Percentiles rank a stretch among this genome's conserved stretches.
Conservation (phyloP, 192 early-diverging fungal genomes). For the Phlyctochytrium arcticum region DNA sequence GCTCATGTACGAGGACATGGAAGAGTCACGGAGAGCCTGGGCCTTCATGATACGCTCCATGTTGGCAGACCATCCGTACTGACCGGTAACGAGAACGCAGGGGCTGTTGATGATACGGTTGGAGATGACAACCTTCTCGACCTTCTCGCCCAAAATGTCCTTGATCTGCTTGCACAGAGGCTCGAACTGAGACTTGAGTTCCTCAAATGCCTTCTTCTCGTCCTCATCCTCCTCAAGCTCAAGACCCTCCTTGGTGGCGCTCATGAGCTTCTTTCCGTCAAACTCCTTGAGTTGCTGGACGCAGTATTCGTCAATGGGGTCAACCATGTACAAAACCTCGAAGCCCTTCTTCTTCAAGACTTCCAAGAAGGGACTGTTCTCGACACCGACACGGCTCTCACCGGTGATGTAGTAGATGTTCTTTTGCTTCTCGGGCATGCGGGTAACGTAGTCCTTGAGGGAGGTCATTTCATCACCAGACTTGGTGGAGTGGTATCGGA, state of each 20-base stretch:
- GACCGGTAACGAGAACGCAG: constrained; percentile 97
- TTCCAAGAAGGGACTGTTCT: constrained; percentile 98
- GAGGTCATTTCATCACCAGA: constrained; percentile 96
- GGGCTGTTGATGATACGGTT: constrained; percentile 97
- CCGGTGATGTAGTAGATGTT: constrained; percentile 99
- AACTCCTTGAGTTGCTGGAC: constrained; percentile 98
- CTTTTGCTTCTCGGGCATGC: constrained; percentile 99
- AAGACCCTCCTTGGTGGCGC: constrained; percentile 98
- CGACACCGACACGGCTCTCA: constrained; percentile 87
- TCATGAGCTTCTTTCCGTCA: constrained; percentile 98
- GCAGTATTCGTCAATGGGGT: constrained; percentile 99
- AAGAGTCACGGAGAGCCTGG: constrained; percentile 97
- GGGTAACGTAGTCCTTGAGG: constrained; percentile 99
- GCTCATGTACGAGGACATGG: constrained; percentile 99
- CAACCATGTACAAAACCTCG: constrained; percentile 97
- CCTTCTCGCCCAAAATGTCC: constrained; percentile 98
- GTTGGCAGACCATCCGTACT: constrained; percentile 99
- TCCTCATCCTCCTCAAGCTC: constrained; percentile 99
- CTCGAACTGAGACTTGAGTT: constrained; percentile 89
- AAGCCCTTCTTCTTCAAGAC: constrained; percentile 98
- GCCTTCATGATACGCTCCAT: constrained; percentile 99
- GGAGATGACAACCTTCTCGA: constrained; percentile 90
- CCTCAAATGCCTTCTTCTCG: constrained; percentile 93
- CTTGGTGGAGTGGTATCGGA: constrained; percentile 99
- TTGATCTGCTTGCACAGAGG: constrained; percentile 91